Percentiles rank a stretch among this genome's conserved stretches.
Conservation (phyloP, 768 basidiomycete species). For the Tricholoma sp. region DNA sequence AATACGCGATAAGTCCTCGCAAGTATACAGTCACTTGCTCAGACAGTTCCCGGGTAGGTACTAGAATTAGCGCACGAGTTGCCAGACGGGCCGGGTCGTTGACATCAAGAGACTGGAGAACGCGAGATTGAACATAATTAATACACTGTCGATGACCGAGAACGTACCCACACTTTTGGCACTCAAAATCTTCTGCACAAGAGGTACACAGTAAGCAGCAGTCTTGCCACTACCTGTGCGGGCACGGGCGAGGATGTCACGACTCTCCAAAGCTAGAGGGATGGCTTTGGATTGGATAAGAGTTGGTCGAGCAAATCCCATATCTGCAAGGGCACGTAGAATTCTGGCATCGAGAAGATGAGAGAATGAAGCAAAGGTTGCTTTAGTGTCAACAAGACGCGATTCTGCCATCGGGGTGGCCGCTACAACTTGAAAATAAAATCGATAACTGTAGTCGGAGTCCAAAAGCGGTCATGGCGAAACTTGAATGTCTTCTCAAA, state of each 20-base stretch:
- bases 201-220: slow-evolving; percentile 89
- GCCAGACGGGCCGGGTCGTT: slow-evolving; percentile 41
- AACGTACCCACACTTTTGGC: slow-evolving; percentile 65
- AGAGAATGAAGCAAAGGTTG: slow-evolving; percentile 58
- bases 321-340: slow-evolving; percentile 84
- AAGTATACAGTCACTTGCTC: slow-evolving; percentile 83
- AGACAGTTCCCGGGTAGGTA: slow-evolving; percentile 89
- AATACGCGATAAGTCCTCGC: slow-evolving; percentile 63
- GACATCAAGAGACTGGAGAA: slow-evolving; percentile 30
- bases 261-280: slow-evolving; percentile 83
- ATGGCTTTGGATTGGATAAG: slow-evolving; percentile 90
- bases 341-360: slow-evolving; percentile 81
- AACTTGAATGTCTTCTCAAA: slow-evolving; percentile 15
- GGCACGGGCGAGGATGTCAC: slow-evolving; percentile 90
- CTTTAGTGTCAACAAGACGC: slow-evolving; percentile 40
- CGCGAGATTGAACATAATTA: slow-evolving; percentile 1
- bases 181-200: slow-evolving; percentile 82
- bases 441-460: slow-evolving; percentile 15
- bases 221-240: slow-evolving; percentile 98
- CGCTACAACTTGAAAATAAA: background rate
- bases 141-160: slow-evolving; percentile 8
- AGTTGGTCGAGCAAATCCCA: slow-evolving; percentile 87
- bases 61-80: slow-evolving; percentile 75
- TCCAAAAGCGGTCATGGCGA: slow-evolving; percentile 17
- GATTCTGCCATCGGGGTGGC: slow-evolving; percentile 35